These are phyloP conservation scores for Xerocomellus dryophilus DNA, from an alignment of 768 basidiomycete genomes.

Conservation along the genomic window DNA sequence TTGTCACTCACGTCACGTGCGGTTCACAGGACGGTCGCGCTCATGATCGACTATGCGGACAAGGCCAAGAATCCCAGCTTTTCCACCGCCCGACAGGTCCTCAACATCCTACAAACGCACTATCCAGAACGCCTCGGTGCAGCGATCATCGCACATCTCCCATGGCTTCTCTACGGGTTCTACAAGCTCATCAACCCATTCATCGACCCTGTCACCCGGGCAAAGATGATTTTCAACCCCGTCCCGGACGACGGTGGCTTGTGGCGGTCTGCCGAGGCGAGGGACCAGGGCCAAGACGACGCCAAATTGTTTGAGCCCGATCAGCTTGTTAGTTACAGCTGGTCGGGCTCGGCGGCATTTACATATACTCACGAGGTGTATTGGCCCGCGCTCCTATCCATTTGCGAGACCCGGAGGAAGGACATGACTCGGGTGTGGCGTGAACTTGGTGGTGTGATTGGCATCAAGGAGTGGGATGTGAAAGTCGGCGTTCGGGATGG, in stretches of 20 bases:
- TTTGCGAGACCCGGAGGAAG: conserved; percentile 50
- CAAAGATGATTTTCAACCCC: conserved; percentile 76
- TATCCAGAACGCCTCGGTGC: conserved; percentile 84
- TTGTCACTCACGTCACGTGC: not conserved
- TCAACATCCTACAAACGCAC: conserved; percentile 73
- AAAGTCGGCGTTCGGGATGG: conserved; percentile 40
- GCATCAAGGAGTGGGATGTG: conserved; percentile 77
- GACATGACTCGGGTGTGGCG: conserved; percentile 62
- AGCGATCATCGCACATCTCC: conserved; percentile 76
- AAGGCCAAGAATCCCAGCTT: conserved; percentile 57
- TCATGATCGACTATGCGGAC: conserved; percentile 79
- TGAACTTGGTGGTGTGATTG: conserved; percentile 62
- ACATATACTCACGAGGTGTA: conserved; percentile 73
- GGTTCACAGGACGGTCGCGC: conserved; percentile 62
- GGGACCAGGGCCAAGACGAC: conserved; percentile 17
- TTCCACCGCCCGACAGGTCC: conserved; percentile 37
- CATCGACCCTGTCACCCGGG: conserved; percentile 77
- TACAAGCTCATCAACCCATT: conserved; percentile 78
- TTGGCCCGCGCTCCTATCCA: conserved; percentile 61
- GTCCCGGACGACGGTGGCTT: conserved; percentile 25
- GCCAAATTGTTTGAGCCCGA: conserved; percentile 56
- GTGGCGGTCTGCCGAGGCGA: conserved; percentile 24
- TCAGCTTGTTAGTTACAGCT: conserved; percentile 66
- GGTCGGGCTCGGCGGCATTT: conserved; percentile 67
- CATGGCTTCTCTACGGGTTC: conserved; percentile 71